phyloP scores from a whole-genome alignment of 345 rosid genomes.

The Citrus australasica region DNA sequence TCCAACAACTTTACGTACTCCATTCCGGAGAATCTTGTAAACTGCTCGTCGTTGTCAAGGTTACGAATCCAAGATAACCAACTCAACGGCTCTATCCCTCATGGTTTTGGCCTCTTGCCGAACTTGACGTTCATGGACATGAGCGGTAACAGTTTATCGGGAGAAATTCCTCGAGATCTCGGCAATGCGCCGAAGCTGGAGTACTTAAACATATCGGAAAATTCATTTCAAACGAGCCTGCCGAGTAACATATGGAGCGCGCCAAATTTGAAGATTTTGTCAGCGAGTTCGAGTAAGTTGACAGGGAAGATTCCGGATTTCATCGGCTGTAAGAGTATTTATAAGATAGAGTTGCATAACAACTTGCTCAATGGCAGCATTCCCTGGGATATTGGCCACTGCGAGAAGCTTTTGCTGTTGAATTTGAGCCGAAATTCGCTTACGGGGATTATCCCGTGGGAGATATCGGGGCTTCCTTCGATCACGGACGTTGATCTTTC shows the following conservation, averaged over 20 bases:
- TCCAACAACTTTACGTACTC: conserved; percentile 55
- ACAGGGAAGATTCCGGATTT: conserved; percentile 69
- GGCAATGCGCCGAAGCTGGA: conserved; percentile 57
- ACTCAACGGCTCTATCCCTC: conserved; percentile 66
- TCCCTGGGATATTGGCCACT: conserved; percentile 81
- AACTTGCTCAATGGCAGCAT: conserved; percentile 69
- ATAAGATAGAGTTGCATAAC: conserved; percentile 75
- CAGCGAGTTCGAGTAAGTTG: conserved; percentile 56
- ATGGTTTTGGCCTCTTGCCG: conserved; percentile 58
- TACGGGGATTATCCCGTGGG: conserved; percentile 78
- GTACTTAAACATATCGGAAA: conserved; percentile 71
- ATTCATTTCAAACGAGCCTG: conserved; percentile 43
- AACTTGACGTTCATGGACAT: conserved; percentile 69
- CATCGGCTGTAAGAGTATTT: conserved; percentile 59
- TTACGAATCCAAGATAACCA: conserved; percentile 65
- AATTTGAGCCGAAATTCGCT: conserved; percentile 72
- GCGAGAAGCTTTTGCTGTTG: conserved; percentile 70
- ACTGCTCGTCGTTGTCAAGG: conserved; percentile 61
- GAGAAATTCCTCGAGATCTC: conserved; percentile 65
- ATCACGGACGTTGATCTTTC: conserved; percentile 84
- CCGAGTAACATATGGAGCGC: conserved; percentile 69
- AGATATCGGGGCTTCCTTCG: conserved; percentile 66
- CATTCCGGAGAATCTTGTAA: conserved; percentile 52
- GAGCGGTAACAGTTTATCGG: conserved; percentile 67
- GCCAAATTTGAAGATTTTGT: conserved; percentile 62